Base-by-base conservation (phyloP, 768 basidiomycete species). In the Boletus pseudo-olivaceus region DNA sequence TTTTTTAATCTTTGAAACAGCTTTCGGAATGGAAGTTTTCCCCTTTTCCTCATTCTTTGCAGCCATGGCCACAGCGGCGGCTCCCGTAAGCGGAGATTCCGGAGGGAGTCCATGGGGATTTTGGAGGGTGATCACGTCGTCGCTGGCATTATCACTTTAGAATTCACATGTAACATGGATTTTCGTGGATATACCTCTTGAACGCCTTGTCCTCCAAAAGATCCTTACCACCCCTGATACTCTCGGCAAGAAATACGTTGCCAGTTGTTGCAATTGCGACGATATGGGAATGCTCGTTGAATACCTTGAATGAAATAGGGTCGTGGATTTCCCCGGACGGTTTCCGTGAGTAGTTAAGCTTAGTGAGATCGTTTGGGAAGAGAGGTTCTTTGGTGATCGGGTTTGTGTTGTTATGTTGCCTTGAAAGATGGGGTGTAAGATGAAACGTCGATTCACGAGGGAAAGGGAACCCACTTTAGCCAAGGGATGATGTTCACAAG, bases 261-360 rank as follows among this genome's bases (percentile, higher is more conserved):
- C 93, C 94, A 1, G 93, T 93, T 0, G 84, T 87, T 7, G 87
- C 85, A 60, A 97, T 85, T 39, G 91, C 90, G 35, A 93, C 90
- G 51, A 99, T 90, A 66, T 98, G 90, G 1, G 96, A 95, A 68
- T 98, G 96, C 58, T 96, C 88, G 66, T 81, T 94, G 79, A 99
- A 97, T 2, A 91, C 88, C 69, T 98, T 98, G 82, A 96, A 99
- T 4, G 93, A 93, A 41, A 99, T 93, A 1, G 97, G 97, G 69
- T 99, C 97, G 68, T 97, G 88, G 12, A 91, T 82, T 70, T 93
- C 89, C 37, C 89, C 89, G 26, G 92, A 84, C 3, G 89, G 76
- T 69, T 95, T 95, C 57, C 92, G 80, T 1, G 86, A 83, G 64
- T 93, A 93, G 65, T 90, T 79, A 30, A 93, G 78, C n/a, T 81